Conservation (phyloP, 2,329 filamentous ascomycete species). For the Penicillium sp. region DNA sequence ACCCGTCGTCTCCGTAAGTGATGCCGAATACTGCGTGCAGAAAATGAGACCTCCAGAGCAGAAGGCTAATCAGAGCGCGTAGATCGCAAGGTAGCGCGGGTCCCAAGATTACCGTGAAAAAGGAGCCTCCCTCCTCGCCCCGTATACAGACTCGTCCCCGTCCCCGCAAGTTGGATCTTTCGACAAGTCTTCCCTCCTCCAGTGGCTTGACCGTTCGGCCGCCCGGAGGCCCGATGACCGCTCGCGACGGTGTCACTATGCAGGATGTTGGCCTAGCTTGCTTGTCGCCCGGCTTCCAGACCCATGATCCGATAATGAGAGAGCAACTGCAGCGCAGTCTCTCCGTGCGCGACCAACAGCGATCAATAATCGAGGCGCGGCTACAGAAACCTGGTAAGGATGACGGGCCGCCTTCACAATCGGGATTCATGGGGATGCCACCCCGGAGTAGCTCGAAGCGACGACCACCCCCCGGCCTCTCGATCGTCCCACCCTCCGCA, state of each 20-base stretch:
- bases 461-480: conserved; percentile 79
- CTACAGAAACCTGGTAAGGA: conserved; percentile 85
- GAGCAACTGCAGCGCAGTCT: conserved; percentile 93
- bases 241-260: conserved; percentile 76
- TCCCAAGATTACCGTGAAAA: conserved; percentile 92
- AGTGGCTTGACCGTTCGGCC: conserved; percentile 64
- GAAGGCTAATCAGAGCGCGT: conserved; percentile 4
- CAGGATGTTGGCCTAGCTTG: conserved; percentile 94
- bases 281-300: conserved; percentile 92
- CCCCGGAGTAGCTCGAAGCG: conserved; percentile 45
- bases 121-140: conserved; percentile 83
- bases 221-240: conserved; percentile 67
- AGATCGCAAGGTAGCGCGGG: conserved; percentile 49
- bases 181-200: conserved; percentile 46
- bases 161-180: conserved; percentile 49
- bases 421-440: conserved; percentile 40
- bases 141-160: conserved; percentile 59
- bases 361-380: conserved; percentile 90
- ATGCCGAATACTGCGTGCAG: not conserved
- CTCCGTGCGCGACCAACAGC: conserved; percentile 88
- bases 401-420: conserved; percentile 62
- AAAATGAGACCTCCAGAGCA: not conserved
- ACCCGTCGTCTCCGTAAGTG: conserved; percentile 51
- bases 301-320: conserved; percentile 94
- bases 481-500: conserved; percentile 91